These are phyloP conservation scores for Sclerotinia borealis DNA, from an alignment of 2,329 filamentous ascomycete genomes.

Conservation along the genomic window DNA sequence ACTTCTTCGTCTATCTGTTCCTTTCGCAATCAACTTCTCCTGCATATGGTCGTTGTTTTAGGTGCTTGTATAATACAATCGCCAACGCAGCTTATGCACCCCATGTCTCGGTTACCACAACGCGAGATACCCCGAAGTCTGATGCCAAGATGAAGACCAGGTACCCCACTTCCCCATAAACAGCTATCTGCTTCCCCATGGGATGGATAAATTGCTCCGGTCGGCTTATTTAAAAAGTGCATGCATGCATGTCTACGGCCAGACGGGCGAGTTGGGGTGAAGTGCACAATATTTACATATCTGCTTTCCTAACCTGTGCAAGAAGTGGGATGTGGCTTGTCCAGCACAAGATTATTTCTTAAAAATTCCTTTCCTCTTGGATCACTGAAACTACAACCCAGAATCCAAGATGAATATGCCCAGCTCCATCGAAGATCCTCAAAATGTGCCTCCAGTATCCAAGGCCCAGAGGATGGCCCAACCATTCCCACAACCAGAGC, in stretches of 20 bases:
- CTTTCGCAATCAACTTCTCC: not conserved
- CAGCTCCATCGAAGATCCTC: not conserved
- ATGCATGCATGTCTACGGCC: not conserved
- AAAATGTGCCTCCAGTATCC: not conserved
- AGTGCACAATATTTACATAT: not conserved
- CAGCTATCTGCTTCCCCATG: slow-evolving; percentile 1
- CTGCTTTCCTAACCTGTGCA: not conserved
- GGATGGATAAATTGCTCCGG: slow-evolving; percentile 6
- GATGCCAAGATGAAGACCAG: slow-evolving; percentile 3
- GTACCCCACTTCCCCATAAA: slow-evolving; percentile 8
- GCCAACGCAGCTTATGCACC: not conserved
- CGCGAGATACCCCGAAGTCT: slow-evolving; percentile 9
- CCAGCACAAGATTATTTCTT: not conserved
- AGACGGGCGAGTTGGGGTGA: not conserved
- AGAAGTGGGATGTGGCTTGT: not conserved
- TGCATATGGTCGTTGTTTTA: not conserved
- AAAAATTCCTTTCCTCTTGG: too few relatives aligned
- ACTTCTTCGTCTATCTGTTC: not conserved
- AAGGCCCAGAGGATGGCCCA: not conserved
- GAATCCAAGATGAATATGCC: not conserved
- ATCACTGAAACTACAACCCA: not conserved
- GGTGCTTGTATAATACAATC: not conserved
- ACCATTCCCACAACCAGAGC: not conserved
- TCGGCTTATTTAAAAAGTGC: not conserved
- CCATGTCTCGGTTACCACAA: not conserved